Conservation (phyloP, 768 basidiomycete genomes). For the Suillus discolor region DNA sequence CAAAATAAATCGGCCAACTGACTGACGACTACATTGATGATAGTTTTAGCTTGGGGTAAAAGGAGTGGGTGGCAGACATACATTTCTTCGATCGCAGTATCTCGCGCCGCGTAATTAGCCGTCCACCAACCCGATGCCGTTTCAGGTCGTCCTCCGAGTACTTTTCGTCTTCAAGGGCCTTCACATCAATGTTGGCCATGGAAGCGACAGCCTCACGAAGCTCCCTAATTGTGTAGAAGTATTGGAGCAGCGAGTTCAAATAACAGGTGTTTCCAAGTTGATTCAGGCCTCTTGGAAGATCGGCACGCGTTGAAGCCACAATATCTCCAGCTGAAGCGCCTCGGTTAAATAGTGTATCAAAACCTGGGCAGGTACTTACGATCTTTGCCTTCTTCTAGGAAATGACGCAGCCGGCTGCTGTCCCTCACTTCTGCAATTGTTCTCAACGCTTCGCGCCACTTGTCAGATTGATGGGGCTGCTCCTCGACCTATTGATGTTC, state of each 20-base stretch:
- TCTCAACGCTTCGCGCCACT: constrained; percentile 70
- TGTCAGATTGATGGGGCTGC: constrained; percentile 63
- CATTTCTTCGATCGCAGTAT: constrained; percentile 85
- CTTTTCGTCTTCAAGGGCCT: constrained; percentile 66
- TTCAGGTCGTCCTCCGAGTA: constrained; percentile 80
- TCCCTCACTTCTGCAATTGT: constrained; percentile 77
- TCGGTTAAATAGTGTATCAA: constrained; percentile 9
- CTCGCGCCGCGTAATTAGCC: constrained; percentile 79
- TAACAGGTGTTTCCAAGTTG: constrained; percentile 91
- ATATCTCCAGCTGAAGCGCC: constrained; percentile 62
- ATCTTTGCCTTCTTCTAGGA: constrained; percentile 67
- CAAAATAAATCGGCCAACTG: constrained; percentile 81
- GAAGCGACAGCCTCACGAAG: constrained; percentile 74
- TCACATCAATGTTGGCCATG: constrained; percentile 55
- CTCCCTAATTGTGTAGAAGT: constrained; percentile 95
- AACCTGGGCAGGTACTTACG: constrained; percentile 53
- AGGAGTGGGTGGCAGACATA: constrained; percentile 38
- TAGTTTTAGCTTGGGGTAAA: constrained; percentile 14
- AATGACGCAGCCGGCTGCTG: constrained; percentile 69
- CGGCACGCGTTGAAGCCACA: constrained; percentile 51
- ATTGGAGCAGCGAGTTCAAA: constrained; percentile 81
- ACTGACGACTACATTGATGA: constrained; percentile 60
- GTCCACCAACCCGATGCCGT: constrained; percentile 84
- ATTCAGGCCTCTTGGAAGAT: constrained; percentile 83
- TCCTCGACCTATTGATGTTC: constrained; percentile 61